phyloP scores from a whole-genome alignment of 1,284 basidiomycete genomes.

The Erythrobasidium hasegawianum region DNA sequence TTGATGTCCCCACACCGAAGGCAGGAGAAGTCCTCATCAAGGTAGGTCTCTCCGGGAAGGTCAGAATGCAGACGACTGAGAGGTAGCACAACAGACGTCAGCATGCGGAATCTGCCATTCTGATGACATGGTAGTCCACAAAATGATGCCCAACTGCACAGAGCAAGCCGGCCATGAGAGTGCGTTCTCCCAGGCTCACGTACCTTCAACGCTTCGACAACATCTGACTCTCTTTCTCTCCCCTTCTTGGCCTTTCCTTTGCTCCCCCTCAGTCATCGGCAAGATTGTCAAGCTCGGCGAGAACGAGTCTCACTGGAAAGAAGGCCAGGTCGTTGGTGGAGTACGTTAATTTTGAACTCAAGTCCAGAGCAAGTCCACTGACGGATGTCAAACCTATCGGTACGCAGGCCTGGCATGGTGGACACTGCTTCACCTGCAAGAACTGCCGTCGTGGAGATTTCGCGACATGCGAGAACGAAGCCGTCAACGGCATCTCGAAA shows the following conservation, averaged over 20 bases:
- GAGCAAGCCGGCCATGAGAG: slow-evolving; percentile 37
- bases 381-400: neutral
- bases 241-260: slow-evolving; percentile 27
- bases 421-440: slow-evolving; percentile 39
- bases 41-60: too few relatives aligned
- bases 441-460: slow-evolving; percentile 43
- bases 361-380: neutral
- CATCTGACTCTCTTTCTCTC: slow-evolving; percentile 32
- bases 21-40: slow-evolving; percentile 49
- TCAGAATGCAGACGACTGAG: too few relatives aligned
- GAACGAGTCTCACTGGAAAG: slow-evolving; percentile 44
- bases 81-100: neutral
- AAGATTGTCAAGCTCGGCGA: slow-evolving; percentile 38
- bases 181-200: slow-evolving; percentile 21
- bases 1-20: slow-evolving; percentile 40
- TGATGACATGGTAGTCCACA: slow-evolving; percentile 2
- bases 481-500: slow-evolving; percentile 46
- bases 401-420: slow-evolving; percentile 28
- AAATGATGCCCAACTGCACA: slow-evolving; percentile 5
- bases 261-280: slow-evolving; percentile 45
- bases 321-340: slow-evolving; percentile 44
- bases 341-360: slow-evolving; percentile 8
- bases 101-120: slow-evolving; percentile 21
- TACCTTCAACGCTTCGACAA: slow-evolving; percentile 15
- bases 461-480: slow-evolving; percentile 43